Percentiles rank a stretch among this genome's conserved stretches.
Conservation (phyloP, 2,329 filamentous ascomycete species). For the Phyllosticta citriasiana region DNA sequence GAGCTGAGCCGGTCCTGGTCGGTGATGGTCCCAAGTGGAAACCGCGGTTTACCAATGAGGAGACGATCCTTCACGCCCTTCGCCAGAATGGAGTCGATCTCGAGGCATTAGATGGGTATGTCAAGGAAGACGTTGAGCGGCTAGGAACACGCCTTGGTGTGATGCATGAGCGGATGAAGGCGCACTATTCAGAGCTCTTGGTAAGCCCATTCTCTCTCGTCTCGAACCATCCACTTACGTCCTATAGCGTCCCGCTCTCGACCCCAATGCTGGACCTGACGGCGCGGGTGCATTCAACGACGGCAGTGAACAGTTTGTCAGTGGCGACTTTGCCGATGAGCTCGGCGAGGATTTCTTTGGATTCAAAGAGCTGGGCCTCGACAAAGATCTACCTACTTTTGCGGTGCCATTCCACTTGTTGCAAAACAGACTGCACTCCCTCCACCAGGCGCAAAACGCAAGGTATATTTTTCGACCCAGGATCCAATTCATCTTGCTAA, state of each 20-base stretch:
- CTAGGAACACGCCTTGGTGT: slow-evolving; percentile 66
- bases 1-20: slow-evolving; percentile 31
- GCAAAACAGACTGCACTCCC: slow-evolving; percentile 78
- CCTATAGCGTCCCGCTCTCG: slow-evolving; percentile 63
- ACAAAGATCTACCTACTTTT: slow-evolving; percentile 76
- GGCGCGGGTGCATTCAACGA: slow-evolving; percentile 90
- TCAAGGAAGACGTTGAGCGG: slow-evolving; percentile 87
- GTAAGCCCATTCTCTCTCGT: slow-evolving; percentile 22
- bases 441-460: slow-evolving; percentile 67
- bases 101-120: slow-evolving; percentile 72
- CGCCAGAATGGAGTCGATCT: slow-evolving; percentile 76
- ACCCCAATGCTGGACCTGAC: slow-evolving; percentile 63
- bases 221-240: slow-evolving; percentile 15
- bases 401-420: slow-evolving; percentile 90
- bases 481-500: slow-evolving; percentile 15
- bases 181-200: slow-evolving; percentile 82
- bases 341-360: slow-evolving; percentile 98
- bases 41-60: slow-evolving; percentile 68
- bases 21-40: slow-evolving; percentile 40
- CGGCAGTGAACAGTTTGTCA: slow-evolving; percentile 92
- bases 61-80: slow-evolving; percentile 77
- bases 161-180: slow-evolving; percentile 92
- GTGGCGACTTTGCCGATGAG: slow-evolving; percentile 94
- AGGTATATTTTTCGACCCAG: slow-evolving; percentile 31
- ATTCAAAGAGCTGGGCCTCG: slow-evolving; percentile 88